These are phyloP conservation scores for Phytopythium montanum DNA, from an alignment of 352 stramenopile genomes.

Conservation along the genomic window DNA sequence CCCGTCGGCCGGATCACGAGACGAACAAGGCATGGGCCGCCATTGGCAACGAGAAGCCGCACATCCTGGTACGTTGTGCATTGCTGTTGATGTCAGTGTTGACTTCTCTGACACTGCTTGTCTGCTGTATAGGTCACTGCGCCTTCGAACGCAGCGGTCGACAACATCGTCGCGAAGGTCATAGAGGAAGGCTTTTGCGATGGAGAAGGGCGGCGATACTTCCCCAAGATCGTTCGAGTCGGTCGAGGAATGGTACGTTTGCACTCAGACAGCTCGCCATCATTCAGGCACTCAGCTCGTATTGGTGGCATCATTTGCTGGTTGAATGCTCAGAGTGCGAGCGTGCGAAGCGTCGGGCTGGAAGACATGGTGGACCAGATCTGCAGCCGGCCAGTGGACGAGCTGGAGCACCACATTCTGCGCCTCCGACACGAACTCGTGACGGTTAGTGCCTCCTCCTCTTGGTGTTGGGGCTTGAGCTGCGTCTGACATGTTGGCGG, in stretches of 20 bases:
- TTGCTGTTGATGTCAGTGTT: background rate
- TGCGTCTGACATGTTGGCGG: background rate
- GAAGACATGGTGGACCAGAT: slow-evolving; percentile 87
- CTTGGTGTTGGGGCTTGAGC: background rate
- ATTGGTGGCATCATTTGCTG: background rate
- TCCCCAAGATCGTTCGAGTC: slow-evolving; percentile 94
- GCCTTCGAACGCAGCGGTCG: slow-evolving; percentile 94
- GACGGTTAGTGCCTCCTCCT: slow-evolving; percentile 31
- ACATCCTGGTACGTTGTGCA: slow-evolving; percentile 71
- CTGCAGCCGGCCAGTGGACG: slow-evolving; percentile 64
- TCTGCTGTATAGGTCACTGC: slow-evolving; percentile 61
- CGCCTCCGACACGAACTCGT: slow-evolving; percentile 47
- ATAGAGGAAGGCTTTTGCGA: slow-evolving; percentile 95
- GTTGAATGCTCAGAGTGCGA: slow-evolving; percentile 42
- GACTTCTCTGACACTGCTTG: background rate
- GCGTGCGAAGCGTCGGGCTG: slow-evolving; percentile 72
- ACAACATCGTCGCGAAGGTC: slow-evolving; percentile 97
- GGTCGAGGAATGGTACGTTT: slow-evolving; percentile 73
- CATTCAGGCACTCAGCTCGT: background rate
- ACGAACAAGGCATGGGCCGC: slow-evolving; percentile 78
- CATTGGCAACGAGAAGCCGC: slow-evolving; percentile 89
- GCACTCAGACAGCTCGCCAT: background rate
- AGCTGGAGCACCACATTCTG: slow-evolving; percentile 60
- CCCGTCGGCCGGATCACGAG: slow-evolving; percentile 69
- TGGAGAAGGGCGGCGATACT: slow-evolving; percentile 91